phyloP scores from a whole-genome alignment of 306 rosid species.

The Canavalia gladiata region DNA sequence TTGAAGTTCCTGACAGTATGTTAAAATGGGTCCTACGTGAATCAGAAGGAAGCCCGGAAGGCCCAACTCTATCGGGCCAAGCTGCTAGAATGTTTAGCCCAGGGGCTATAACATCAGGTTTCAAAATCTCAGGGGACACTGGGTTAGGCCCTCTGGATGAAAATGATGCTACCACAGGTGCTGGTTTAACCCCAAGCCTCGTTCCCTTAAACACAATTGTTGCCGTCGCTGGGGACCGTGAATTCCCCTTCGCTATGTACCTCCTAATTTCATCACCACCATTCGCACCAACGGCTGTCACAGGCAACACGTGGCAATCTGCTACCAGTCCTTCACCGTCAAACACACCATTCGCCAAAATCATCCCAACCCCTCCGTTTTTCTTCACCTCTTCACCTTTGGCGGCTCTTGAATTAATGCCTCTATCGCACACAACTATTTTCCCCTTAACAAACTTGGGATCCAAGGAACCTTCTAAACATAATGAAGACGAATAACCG shows the following conservation, averaged over 20 bases:
- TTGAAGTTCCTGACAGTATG: constrained; percentile 88
- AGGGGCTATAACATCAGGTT: constrained; percentile 91
- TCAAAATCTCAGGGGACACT: constrained; percentile 80
- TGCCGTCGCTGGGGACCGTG: constrained; percentile 55
- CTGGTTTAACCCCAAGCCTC: constrained; percentile 77
- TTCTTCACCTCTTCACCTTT: constrained; percentile 89
- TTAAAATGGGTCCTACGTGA: constrained; percentile 74
- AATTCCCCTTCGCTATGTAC: constrained; percentile 60
- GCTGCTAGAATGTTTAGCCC: constrained; percentile 94
- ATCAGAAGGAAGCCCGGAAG: constrained; percentile 80
- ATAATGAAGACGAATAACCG: constrained; percentile 85
- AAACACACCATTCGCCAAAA: constrained; percentile 81
- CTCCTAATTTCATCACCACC: constrained; percentile 72
- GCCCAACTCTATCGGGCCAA: constrained; percentile 92
- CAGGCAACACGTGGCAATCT: constrained; percentile 88
- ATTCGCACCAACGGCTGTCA: constrained; percentile 78
- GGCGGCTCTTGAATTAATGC: constrained; percentile 82
- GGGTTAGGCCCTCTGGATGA: constrained; percentile 95
- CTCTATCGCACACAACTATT: constrained; percentile 85
- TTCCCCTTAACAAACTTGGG: constrained; percentile 71
- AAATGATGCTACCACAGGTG: constrained; percentile 91
- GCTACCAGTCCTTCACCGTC: constrained; percentile 96
- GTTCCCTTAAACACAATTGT: constrained; percentile 83
- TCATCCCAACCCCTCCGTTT: constrained; percentile 91
- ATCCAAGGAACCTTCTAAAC: constrained; percentile 82